Evolutionary conservation across 2,329 filamentous ascomycete genomes (phyloP), one percentile per base, ranked within the genome.

Genomic region (Aspergillus ruber): DNA sequence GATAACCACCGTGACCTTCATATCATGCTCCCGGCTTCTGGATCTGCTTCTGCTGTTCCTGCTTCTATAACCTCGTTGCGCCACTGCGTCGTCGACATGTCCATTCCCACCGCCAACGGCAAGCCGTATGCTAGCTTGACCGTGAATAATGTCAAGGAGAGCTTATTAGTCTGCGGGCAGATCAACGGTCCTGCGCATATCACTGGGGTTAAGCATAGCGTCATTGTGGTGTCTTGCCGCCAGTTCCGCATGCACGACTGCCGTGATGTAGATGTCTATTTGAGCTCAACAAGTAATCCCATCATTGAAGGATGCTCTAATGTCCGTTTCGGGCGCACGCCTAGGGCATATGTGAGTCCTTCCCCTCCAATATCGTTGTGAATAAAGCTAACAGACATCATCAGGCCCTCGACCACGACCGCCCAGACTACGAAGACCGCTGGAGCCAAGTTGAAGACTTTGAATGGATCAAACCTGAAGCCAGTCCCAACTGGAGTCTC

Each of bases 401-500:
- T 1, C 36, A 70, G 63, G 54, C 62, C 29, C 50, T 66, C 39
- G 51, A 62, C 15, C 60, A 66, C 25, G 63, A 64, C 47, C 57
- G 59, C 29, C 54, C 56, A 3, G 56, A 66, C 25, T 52, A 64
- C 6, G 57, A 63, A 46, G 91, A 95, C 64, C 80, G 86, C 59
- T 98, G 89, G 88, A 80, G 90, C 57, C 83, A 93, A 60, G 87
- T 97, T 13, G 88, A 97, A 66, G 93, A 98, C 66, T 98, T 98
- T 76, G 95, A 95, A 70, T 97, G 93, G 93, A 79, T 96, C 53
- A 94, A 90, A 67, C 77, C 80, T 13, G 88, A 87, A 49, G 81
- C 82, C 25, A 96, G 88, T 62, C 93, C 93, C 2, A 90, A 98
- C 63, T 98, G 91, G 89, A 80, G 75, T 29, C 69, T 88, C 2